A percentile compares a stretch with the other conserved stretches of the same genome.
Conservation (phyloP, 2,329 filamentous ascomycete species). For the Chrysoporthe cubensis region DNA sequence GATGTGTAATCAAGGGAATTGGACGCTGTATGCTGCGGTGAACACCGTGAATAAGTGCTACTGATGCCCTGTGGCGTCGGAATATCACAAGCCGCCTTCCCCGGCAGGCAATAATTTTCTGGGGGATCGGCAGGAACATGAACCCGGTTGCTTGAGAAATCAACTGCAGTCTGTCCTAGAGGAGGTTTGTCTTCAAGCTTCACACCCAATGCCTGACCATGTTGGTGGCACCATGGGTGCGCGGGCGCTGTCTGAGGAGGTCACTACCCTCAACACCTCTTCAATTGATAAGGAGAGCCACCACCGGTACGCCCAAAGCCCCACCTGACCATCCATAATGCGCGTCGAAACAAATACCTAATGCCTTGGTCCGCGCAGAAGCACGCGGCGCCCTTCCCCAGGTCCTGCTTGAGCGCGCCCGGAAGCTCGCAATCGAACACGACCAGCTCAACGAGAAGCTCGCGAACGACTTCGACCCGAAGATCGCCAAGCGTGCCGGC, state of each 20-base stretch:
- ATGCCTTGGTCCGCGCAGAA: conserved; percentile 19
- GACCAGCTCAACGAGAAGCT: conserved; percentile 56
- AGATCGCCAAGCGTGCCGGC: conserved; percentile 62
- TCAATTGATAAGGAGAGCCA: conserved; percentile 47
- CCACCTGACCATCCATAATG: background rate
- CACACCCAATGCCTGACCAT: conserved; percentile 34
- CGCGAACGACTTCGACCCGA: conserved; percentile 58
- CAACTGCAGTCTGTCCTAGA: background rate
- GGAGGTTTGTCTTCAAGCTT: conserved; percentile 8
- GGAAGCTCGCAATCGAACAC: conserved; percentile 61
- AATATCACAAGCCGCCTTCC: background rate
- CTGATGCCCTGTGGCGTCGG: background rate
- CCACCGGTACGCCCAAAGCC: conserved; percentile 45
- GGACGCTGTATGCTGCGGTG: too few relatives aligned
- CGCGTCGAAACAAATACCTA: background rate
- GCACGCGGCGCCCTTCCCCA: conserved; percentile 47
- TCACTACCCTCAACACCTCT: conserved; percentile 36
- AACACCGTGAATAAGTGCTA: background rate
- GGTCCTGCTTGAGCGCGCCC: conserved; percentile 63
- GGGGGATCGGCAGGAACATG: background rate
- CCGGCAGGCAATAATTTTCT: conserved; percentile 16
- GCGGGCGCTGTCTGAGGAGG: conserved; percentile 52
- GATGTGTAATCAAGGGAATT: background rate
- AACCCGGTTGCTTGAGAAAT: background rate
- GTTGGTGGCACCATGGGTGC: conserved; percentile 55